Evolutionary conservation across 805 yeast species (phyloP).

Genomic region (Lipomyces sp.): DNA sequence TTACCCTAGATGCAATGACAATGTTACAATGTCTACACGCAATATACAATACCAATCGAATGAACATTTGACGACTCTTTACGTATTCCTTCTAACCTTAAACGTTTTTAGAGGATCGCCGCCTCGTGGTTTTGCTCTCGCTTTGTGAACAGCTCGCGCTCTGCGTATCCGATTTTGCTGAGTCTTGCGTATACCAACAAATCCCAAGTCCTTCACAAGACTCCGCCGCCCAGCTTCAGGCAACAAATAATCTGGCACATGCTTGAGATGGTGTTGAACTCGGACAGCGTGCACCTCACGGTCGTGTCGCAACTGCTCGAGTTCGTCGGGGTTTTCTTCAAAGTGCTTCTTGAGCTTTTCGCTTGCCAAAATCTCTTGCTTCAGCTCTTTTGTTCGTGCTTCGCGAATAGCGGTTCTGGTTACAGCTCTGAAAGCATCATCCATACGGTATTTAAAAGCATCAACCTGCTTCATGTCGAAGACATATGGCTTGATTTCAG

Average conservation of each 20-base stretch:
- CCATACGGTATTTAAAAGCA: constrained; percentile 93
- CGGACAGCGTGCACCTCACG: constrained; percentile 83
- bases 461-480: constrained; percentile 92
- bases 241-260: constrained; percentile 88
- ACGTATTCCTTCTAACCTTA: constrained; percentile 34
- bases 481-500: constrained; percentile 75
- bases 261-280: constrained; percentile 80
- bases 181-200: constrained; percentile 39
- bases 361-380: constrained; percentile 81
- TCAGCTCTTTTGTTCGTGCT: constrained; percentile 87
- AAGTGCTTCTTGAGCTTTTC: constrained; percentile 92
- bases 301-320: constrained; percentile 87
- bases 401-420: constrained; percentile 88
- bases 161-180: constrained; percentile 40
- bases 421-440: constrained; percentile 95
- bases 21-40: neutral
- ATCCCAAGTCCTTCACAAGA: constrained; percentile 36
- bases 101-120: constrained; percentile 67
- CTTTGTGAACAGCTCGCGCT: constrained; percentile 35
- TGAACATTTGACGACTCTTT: neutral
- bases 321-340: constrained; percentile 96
- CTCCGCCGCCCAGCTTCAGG: constrained; percentile 57
- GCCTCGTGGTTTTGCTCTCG: constrained; percentile 42
- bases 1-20: too few species aligned
- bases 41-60: neutral